These are phyloP conservation scores for Hypoxylon sp. DNA, from an alignment of 2,329 filamentous ascomycete genomes.

Conservation along the genomic window DNA sequence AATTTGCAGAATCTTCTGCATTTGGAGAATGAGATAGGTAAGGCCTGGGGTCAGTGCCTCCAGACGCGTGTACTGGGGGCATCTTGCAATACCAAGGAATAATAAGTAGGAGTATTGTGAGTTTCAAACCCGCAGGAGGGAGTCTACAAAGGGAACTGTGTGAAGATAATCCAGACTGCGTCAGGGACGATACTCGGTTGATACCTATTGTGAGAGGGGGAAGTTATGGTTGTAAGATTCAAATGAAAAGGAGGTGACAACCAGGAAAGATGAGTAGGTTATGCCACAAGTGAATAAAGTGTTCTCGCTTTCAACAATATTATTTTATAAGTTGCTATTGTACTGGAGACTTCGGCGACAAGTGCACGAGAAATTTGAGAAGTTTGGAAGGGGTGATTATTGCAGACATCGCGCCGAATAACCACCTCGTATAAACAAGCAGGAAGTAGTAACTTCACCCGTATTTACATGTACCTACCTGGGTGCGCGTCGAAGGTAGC, in stretches of 20 bases:
- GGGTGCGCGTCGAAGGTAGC: not conserved
- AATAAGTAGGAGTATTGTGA: not conserved
- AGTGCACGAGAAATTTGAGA: not conserved
- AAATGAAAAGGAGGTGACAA: not conserved
- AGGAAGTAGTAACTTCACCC: not conserved
- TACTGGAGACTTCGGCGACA: not conserved
- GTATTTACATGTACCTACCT: not conserved
- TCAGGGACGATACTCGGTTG: not conserved
- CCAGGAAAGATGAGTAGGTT: not conserved
- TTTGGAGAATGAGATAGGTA: too few relatives aligned
- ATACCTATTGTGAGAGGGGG: not conserved
- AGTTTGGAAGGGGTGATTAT: not conserved
- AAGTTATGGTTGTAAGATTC: not conserved
- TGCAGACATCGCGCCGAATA: not conserved
- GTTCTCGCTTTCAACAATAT: not conserved
- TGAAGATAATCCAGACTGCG: not conserved
- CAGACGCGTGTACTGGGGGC: slow-evolving; percentile 1
- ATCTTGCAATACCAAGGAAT: slow-evolving; percentile 10
- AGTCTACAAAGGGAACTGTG: not conserved
- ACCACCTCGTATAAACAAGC: not conserved
- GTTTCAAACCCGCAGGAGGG: not conserved
- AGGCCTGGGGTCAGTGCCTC: not conserved
- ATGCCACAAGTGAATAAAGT: not conserved
- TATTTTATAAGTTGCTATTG: not conserved
- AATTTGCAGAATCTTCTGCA: slow-evolving; percentile 2